Percentiles rank a stretch among this genome's conserved stretches.
Conservation (phyloP, 345 rosid genomes). For the Eucalyptus melliodora region DNA sequence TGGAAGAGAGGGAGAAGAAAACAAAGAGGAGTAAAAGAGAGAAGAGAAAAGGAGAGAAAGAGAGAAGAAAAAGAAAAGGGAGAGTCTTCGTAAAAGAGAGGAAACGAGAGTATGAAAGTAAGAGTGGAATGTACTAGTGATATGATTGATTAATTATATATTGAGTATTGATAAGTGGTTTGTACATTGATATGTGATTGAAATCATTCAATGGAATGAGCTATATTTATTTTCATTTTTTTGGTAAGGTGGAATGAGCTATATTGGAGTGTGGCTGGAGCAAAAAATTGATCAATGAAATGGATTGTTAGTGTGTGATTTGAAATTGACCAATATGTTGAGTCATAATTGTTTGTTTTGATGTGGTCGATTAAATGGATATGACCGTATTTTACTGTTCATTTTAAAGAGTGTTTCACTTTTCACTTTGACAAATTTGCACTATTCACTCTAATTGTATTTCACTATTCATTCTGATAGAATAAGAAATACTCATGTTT, state of each 20-base stretch:
- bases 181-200: neutral
- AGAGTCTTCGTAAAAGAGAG: neutral
- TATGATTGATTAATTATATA: too few relatives aligned
- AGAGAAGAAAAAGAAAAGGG: accelerated
- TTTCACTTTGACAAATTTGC: accelerated
- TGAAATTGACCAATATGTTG: too few relatives aligned
- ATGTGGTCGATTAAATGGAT: accelerated
- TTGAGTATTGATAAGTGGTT: too few relatives aligned
- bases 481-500: too few relatives aligned
- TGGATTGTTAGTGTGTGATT: accelerated
- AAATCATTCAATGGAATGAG: neutral
- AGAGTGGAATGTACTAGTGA: neutral
- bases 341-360: too few relatives aligned
- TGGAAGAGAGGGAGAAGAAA: neutral
- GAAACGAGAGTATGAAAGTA: neutral
- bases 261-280: neutral
- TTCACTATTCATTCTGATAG: too few relatives aligned
- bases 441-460: too few relatives aligned
- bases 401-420: neutral
- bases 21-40: accelerated
- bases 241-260: too few relatives aligned
- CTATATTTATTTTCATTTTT: too few relatives aligned
- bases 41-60: too few relatives aligned
- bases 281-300: neutral
- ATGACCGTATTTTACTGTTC: too few relatives aligned